A percentile compares a stretch with the other conserved stretches of the same genome.
phyloP scores from a whole-genome alignment of 345 rosid species.

The Populus ilicifolia region DNA sequence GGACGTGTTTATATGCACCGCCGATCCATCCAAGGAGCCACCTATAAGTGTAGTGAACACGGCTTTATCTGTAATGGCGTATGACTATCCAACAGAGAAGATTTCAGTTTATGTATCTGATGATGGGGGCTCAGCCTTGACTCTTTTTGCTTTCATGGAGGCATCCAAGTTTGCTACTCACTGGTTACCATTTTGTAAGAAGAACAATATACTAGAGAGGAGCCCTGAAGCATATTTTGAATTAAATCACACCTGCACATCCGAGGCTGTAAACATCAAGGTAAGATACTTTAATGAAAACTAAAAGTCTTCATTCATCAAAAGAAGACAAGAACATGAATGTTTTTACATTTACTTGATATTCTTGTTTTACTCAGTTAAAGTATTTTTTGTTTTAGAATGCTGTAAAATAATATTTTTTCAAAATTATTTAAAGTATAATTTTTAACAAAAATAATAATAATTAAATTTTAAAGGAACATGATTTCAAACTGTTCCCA shows the following conservation, averaged over 20 bases:
- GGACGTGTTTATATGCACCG: constrained; percentile 64
- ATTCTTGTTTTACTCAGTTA: too few species aligned
- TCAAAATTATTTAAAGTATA: too few species aligned
- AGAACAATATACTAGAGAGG: constrained; percentile 3
- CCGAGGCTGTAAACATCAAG: not conserved
- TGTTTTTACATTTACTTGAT: not conserved
- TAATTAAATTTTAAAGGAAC: too few species aligned
- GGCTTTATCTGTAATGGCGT: constrained; percentile 69
- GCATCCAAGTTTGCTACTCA: constrained; percentile 22
- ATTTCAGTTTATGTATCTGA: constrained; percentile 45
- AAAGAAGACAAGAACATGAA: too few species aligned
- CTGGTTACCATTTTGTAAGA: constrained; percentile 25
- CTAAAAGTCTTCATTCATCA: not conserved
- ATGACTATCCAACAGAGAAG: constrained; percentile 67
- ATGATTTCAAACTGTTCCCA: too few species aligned
- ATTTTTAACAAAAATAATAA: too few species aligned
- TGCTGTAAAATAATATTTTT: too few species aligned
- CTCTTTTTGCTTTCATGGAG: constrained; percentile 26
- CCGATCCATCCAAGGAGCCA: constrained; percentile 28
- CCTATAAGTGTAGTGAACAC: constrained; percentile 55
- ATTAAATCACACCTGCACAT: not conserved
- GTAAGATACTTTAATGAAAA: not conserved
- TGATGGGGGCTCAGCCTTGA: constrained; percentile 24
- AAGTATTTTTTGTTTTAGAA: too few species aligned
- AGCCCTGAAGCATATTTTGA: constrained; percentile 11